Evolutionary conservation across 176 grass and related monocot species (phyloP).

Genomic region (Triticum timopheevii): DNA sequence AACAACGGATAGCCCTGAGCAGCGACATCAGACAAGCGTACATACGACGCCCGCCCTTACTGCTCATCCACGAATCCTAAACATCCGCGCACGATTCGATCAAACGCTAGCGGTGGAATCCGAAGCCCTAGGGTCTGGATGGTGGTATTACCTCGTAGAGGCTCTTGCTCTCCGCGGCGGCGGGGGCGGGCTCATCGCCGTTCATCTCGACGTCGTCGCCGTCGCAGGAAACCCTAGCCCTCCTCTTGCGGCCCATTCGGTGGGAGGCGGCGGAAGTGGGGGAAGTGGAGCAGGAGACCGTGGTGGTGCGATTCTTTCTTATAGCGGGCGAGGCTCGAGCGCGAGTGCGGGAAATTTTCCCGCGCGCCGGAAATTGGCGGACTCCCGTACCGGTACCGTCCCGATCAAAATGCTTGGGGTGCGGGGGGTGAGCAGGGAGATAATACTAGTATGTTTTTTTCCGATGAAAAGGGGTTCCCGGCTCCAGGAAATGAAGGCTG

Average conservation of each 20-base stretch:
- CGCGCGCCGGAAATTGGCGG: conserved; percentile 26
- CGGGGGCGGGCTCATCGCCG: conserved; percentile 2
- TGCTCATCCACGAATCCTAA: background rate
- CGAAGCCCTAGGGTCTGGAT: background rate
- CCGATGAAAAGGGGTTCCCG: no score
- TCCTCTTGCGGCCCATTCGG: conserved; percentile 50
- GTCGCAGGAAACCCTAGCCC: conserved; percentile 52
- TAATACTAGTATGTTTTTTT: no score
- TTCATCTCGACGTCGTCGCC: background rate
- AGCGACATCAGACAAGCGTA: background rate
- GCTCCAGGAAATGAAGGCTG: no score
- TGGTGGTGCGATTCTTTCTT: background rate
- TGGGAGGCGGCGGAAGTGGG: background rate
- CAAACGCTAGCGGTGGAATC: background rate
- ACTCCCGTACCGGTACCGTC: background rate
- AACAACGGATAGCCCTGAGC: background rate
- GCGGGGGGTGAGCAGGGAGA: background rate
- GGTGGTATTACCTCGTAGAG: conserved; percentile 80
- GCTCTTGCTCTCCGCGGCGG: conserved; percentile 24
- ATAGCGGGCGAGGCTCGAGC: conserved; percentile 25
- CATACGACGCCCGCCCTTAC: background rate
- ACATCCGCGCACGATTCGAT: background rate
- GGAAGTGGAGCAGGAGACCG: background rate
- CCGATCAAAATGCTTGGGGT: background rate
- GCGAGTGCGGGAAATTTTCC: conserved; percentile 32